Percentiles rank a stretch among this genome's conserved stretches.
Conservation (phyloP, 1,284 basidiomycete species). For the Mycena sp. region DNA sequence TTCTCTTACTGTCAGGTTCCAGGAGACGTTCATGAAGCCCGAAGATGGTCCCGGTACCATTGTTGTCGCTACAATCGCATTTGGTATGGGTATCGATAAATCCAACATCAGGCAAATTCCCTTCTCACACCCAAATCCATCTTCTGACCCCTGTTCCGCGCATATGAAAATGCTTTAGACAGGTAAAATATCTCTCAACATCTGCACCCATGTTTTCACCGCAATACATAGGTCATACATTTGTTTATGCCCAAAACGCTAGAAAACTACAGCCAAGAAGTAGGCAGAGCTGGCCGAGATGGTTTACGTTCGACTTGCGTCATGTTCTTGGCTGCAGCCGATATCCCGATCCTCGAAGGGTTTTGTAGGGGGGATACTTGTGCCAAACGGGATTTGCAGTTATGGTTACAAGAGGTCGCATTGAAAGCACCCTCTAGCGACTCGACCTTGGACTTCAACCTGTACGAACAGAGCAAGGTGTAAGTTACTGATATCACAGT, state of each 20-base stretch:
- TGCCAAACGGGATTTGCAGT: constrained; percentile 47
- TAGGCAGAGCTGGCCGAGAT: constrained; percentile 80
- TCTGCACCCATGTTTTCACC: not conserved
- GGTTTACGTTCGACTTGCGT: constrained; percentile 69
- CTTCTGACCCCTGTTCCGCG: too few relatives aligned
- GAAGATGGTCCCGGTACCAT: constrained; percentile 73
- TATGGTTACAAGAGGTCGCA: constrained; percentile 54
- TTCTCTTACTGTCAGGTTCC: constrained; percentile 33
- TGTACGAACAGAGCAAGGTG: constrained; percentile 53
- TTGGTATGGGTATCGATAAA: constrained; percentile 63
- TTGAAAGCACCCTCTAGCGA: constrained; percentile 47
- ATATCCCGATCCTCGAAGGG: constrained; percentile 55
- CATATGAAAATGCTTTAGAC: too few relatives aligned
- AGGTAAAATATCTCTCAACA: too few relatives aligned
- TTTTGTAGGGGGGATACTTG: constrained; percentile 59
- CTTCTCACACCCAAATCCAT: too few relatives aligned
- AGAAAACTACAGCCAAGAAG: constrained; percentile 78
- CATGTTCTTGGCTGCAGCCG: constrained; percentile 53
- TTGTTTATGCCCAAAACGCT: constrained; percentile 74
- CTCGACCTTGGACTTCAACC: constrained; percentile 52
- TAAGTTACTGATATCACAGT: constrained; percentile 33
- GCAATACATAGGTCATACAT: constrained; percentile 65
- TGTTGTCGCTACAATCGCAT: constrained; percentile 79
- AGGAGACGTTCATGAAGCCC: constrained; percentile 72
- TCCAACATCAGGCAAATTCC: constrained; percentile 46